Base-by-base conservation (phyloP, 2,329 filamentous ascomycete genomes). In the Teratosphaeria viscida region DNA sequence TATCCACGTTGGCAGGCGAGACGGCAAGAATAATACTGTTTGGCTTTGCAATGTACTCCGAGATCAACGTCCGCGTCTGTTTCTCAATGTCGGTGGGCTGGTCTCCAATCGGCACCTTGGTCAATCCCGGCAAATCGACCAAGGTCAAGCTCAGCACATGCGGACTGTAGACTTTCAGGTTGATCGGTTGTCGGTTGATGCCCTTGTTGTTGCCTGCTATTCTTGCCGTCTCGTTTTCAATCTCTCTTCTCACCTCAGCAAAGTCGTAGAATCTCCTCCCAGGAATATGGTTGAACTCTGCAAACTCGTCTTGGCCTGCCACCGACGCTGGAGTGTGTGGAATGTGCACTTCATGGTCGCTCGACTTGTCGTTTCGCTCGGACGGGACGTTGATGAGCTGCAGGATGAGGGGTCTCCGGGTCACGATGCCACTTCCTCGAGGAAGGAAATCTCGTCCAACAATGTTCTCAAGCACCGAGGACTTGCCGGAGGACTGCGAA, bases 51-150 rank as follows among this genome's bases (percentile, higher is more conserved):
- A 97, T 99, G 73, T 96, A 99, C 78, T 99, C 94, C 59, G 92
- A 89, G 69, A 99, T 97, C 68, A 99, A 83, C 66, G 90, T 96
- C 65, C 92, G 85, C 35, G 94, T 99, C 77, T 99, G 94, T 76
- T 96, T 97, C 80, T 99, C 94, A 71, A 99, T 99, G 72, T 99
- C 94, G 69, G 89, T 86, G 7, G 94, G 94, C 73, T 99, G 94
- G 73, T 99, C 94, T 66, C 94, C 94, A 73, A 99, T 97, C 34
- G 94, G 94, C 74, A 90, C 88, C 82, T 99, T 97, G 69, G 94
- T 99, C 72, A 99, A 78, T 68, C 94, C 94, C 3, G 94, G 94
- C 71, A 99, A 77, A 81, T 99, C 94, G 62, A 99, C 94, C 68
- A 99, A 80, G 2, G 94, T 99, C 76, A 99, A 80, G 76, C 95